Conservation (phyloP, 305 asterid genomes). For the Stenogyne calaminthoides region DNA sequence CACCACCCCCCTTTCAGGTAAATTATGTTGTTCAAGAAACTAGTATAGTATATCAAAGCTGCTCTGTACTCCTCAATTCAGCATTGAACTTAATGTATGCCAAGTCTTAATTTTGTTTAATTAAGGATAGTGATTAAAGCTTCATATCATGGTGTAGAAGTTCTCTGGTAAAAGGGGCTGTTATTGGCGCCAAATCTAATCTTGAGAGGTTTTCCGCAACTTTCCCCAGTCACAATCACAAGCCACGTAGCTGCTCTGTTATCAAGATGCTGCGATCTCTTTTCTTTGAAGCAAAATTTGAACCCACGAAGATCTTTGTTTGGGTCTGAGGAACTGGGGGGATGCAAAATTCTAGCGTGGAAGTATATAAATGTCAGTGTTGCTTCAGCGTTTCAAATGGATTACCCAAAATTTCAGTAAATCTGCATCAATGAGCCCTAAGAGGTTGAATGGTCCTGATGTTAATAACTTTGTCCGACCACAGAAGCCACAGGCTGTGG, state of each 20-base stretch:
- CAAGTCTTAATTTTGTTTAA: constrained; percentile 2
- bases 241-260: constrained; percentile 13
- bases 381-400: constrained; percentile 82
- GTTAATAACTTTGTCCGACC: constrained; percentile 40
- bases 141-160: constrained; percentile 33
- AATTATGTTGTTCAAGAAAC: constrained; percentile 1
- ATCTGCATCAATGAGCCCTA: constrained; percentile 56
- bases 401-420: constrained; percentile 63
- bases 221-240: constrained; percentile 6
- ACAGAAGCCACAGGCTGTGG: constrained; percentile 40
- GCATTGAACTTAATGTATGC: not conserved
- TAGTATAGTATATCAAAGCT: not conserved
- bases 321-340: constrained; percentile 49
- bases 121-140: constrained; percentile 10
- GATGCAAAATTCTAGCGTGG: constrained; percentile 44
- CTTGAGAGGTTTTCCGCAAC: constrained; percentile 3
- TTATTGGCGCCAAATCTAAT: constrained; percentile 23
- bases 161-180: constrained; percentile 44
- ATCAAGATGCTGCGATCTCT: constrained; percentile 30
- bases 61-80: constrained; percentile 7
- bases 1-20: not conserved
- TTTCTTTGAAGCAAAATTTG: constrained; percentile 22
- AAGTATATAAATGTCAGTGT: constrained; percentile 67
- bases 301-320: constrained; percentile 26
- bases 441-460: constrained; percentile 65